Evolutionary conservation across 768 basidiomycete genomes (phyloP), one percentile per base, ranked within the genome.

Genomic region (Kwoniella sp.): DNA sequence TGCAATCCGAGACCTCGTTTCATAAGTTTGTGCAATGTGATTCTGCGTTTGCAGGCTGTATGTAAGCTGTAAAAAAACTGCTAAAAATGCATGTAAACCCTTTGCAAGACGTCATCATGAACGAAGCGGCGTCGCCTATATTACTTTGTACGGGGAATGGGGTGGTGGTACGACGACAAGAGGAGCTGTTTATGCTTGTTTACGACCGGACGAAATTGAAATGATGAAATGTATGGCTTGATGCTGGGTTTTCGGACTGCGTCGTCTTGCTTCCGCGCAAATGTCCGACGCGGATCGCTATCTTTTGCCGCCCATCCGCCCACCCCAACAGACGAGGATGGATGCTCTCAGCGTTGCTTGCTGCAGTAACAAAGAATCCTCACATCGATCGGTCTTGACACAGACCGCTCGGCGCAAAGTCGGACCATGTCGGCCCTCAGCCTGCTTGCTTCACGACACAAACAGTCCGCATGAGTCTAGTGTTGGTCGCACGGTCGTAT

Each of bases 51-150:
- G 33, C 33, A 33, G 33, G 33, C 33, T 33, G n/a, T n/a, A n/a
- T n/a, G n/a, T n/a, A n/a, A n/a, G n/a, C n/a, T n/a, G n/a, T n/a
- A 10, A 9, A 44, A 19, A 44, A 44, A 44, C 40, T 19, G 40
- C 40, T 44, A 44, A 44, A 44, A 44, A 19, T 44, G 40, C 40
- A 44, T 44, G 40, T 44, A 44, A 19, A 9, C 40, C 10, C 40
- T 44, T 9, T 44, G 40, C 4, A 44, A 44, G 40, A 44, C 40
- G 40, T 44, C 40, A 44, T 44, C 10, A 44, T 44, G 40, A 44
- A 44, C 40, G 40, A 44, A 44, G 40, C 40, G 40, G 40, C 40
- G 40, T 44, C 40, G 40, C 7, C 40, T 44, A 44, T 44, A 44
- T 44, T 44, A 44, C 40, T 44, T 19, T 44, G 10, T 44, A 44